A percentile compares a stretch with the other conserved stretches of the same genome.
Conservation (phyloP, 2,329 filamentous ascomycete genomes). For the Lasiodiplodia theobromae region DNA sequence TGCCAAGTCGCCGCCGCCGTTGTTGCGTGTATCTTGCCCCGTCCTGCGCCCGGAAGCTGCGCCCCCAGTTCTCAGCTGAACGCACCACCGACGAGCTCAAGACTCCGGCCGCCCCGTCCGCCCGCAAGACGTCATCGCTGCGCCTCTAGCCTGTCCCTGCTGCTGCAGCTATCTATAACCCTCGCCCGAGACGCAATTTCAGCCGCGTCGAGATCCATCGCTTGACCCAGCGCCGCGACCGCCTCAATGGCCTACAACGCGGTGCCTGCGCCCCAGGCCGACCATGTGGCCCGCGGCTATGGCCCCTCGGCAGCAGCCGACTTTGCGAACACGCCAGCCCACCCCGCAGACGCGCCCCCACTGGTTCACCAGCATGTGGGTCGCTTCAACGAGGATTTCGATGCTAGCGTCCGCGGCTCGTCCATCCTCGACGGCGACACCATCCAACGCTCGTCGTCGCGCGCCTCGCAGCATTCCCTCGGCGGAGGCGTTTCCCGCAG, state of each 20-base stretch:
- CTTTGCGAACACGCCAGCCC: slow-evolving; percentile 48
- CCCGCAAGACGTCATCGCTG: slow-evolving; percentile 24
- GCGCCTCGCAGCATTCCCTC: slow-evolving; percentile 56
- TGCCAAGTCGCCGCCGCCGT: slow-evolving; percentile 15
- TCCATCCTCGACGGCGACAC: slow-evolving; percentile 65
- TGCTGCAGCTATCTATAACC: slow-evolving; percentile 10
- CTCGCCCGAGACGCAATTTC: background rate
- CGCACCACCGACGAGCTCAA: slow-evolving; percentile 19
- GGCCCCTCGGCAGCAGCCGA: slow-evolving; percentile 41
- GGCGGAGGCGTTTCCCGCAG: slow-evolving; percentile 60
- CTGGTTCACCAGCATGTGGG: slow-evolving; percentile 48
- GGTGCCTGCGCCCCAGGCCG: slow-evolving; percentile 35
- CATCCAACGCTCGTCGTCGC: slow-evolving; percentile 67
- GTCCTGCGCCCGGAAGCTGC: slow-evolving; percentile 10
- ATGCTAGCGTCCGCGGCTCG: slow-evolving; percentile 70
- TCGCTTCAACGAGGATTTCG: slow-evolving; percentile 75
- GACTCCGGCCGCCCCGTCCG: slow-evolving; percentile 15
- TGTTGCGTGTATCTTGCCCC: slow-evolving; percentile 22
- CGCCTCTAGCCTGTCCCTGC: slow-evolving; percentile 3
- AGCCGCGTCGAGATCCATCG: background rate
- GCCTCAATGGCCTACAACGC: slow-evolving; percentile 42
- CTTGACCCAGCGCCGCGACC: background rate
- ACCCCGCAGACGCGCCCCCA: slow-evolving; percentile 42
- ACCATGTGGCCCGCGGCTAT: slow-evolving; percentile 36
- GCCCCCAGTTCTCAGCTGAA: slow-evolving; percentile 12